Conservation (phyloP, 768 basidiomycete species). For the Sporobolomyces roseus region DNA sequence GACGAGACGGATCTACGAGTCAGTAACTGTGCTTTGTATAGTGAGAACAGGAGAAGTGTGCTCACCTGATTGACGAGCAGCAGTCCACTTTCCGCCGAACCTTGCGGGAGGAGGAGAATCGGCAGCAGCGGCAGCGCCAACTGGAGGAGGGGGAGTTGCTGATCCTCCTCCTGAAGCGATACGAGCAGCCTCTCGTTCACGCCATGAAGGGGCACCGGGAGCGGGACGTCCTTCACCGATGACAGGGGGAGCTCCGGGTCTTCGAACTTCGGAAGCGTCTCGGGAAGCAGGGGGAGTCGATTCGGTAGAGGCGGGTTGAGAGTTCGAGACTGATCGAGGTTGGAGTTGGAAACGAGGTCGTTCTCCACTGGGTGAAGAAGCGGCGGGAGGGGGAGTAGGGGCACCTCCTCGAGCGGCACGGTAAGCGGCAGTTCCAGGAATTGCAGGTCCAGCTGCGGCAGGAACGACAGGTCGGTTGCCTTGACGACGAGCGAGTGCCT, state of each 20-base stretch:
- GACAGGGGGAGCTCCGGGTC: slow-evolving; percentile 12
- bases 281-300: slow-evolving; percentile 12
- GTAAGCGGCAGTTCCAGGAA: slow-evolving; percentile 32
- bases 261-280: slow-evolving; percentile 18
- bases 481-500: slow-evolving; percentile 35
- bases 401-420: slow-evolving; percentile 16
- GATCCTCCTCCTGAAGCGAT: slow-evolving; percentile 14
- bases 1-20: neutral
- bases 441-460: slow-evolving; percentile 10
- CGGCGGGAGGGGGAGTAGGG: neutral
- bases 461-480: slow-evolving; percentile 3
- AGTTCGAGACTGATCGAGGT: slow-evolving; percentile 21
- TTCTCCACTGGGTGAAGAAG: slow-evolving; percentile 22
- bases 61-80: slow-evolving; percentile 12
- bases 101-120: neutral
- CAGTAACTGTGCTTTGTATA: no score
- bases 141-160: slow-evolving; percentile 5
- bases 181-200: slow-evolving; percentile 35
- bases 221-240: slow-evolving; percentile 22
- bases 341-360: slow-evolving; percentile 31
- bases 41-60: neutral
- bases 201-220: slow-evolving; percentile 17
- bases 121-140: slow-evolving; percentile 11
- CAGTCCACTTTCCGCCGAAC: slow-evolving; percentile 20
- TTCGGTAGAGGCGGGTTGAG: slow-evolving; percentile 18